Percentiles rank a stretch among this genome's conserved stretches.
phyloP scores from a whole-genome alignment of 192 early-diverging fungal species.

The Entomortierella parvispora region DNA sequence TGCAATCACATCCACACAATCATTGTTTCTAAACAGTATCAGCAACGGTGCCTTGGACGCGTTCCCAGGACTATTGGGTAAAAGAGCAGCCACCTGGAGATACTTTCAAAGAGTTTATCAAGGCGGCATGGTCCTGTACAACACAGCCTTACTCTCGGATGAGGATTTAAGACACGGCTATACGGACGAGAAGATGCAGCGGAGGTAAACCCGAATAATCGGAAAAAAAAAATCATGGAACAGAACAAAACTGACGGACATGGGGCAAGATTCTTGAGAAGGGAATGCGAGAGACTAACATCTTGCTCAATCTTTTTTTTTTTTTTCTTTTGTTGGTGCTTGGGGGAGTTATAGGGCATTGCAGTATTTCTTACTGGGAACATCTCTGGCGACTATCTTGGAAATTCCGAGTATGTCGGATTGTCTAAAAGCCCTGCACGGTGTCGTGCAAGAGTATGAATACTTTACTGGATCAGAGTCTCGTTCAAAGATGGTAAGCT shows the following conservation, averaged over 20 bases:
- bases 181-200: constrained; percentile 35
- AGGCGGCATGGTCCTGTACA: constrained; percentile 45
- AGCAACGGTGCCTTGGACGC: neutral
- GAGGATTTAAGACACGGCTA: constrained; percentile 29
- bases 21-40: too few relatives aligned
- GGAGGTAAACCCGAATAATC: constrained; percentile 20
- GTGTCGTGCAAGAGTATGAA: constrained; percentile 35
- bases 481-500: constrained; percentile 34
- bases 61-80: neutral
- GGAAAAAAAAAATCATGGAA: neutral
- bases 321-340: neutral
- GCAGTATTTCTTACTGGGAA: constrained; percentile 39
- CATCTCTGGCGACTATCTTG: constrained; percentile 27
- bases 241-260: too few relatives aligned
- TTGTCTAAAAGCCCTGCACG: constrained; percentile 19
- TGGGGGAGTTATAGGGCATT: constrained; percentile 16
- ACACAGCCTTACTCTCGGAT: constrained; percentile 39
- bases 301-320: neutral
- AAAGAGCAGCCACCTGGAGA: constrained; percentile 41
- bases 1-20: too few relatives aligned
- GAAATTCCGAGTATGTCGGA: constrained; percentile 27
- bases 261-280: neutral
- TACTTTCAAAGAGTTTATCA: constrained; percentile 43
- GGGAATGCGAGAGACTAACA: neutral
- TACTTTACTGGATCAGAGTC: constrained; percentile 32